These are phyloP conservation scores for Populus trichocarpa DNA, from an alignment of 441 rosid species.

Conservation along the genomic window DNA sequence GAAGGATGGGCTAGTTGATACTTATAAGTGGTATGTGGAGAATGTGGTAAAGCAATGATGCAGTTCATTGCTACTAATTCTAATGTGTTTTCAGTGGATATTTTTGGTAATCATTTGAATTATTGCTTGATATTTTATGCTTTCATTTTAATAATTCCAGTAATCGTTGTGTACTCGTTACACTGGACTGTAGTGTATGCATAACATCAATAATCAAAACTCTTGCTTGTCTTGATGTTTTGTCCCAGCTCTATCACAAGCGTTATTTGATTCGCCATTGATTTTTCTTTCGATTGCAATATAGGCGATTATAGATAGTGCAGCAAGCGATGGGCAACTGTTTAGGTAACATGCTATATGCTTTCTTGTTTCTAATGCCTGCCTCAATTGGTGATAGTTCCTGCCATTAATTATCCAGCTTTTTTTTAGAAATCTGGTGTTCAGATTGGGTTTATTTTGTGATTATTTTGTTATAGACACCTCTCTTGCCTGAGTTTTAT, in stretches of 20 bases:
- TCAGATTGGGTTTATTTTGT: background rate
- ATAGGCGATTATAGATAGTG: background rate
- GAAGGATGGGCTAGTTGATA: slow-evolving; percentile 70
- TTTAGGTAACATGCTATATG: background rate
- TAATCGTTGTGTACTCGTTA: background rate
- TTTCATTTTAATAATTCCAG: slow-evolving; percentile 1
- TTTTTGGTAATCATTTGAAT: background rate
- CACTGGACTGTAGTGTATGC: background rate
- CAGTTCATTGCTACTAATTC: background rate
- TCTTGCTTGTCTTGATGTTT: background rate
- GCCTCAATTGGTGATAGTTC: background rate
- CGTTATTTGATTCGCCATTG: background rate
- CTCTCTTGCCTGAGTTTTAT: background rate
- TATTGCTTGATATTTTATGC: background rate
- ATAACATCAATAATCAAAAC: background rate
- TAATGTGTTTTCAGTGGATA: background rate
- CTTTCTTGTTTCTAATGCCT: background rate
- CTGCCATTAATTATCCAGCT: background rate
- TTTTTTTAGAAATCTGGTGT: background rate
- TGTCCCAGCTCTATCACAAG: background rate
- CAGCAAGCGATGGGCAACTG: background rate
- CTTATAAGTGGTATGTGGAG: slow-evolving; percentile 88
- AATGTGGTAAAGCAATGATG: slow-evolving; percentile 35
- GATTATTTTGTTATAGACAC: background rate
- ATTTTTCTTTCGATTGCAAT: background rate